A percentile compares a stretch with the other conserved stretches of the same genome.
phyloP scores from a whole-genome alignment of 192 early-diverging fungal genomes.

The Backusella liffmaniae region DNA sequence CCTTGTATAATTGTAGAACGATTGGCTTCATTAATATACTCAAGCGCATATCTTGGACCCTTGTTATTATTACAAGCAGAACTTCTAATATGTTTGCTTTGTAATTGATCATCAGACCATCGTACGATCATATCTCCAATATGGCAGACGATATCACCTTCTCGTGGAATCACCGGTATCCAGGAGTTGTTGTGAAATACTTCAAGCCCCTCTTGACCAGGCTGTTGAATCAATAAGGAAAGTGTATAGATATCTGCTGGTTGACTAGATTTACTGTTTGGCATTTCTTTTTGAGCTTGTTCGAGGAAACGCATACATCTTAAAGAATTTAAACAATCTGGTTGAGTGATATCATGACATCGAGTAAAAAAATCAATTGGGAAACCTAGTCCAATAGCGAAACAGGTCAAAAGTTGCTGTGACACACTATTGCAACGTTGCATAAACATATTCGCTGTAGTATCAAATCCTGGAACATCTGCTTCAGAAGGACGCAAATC shows the following conservation, averaged over 20 bases:
- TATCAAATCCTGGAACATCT: slow-evolving; percentile 28
- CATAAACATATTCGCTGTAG: slow-evolving; percentile 19
- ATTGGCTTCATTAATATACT: slow-evolving; percentile 29
- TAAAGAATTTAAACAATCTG: slow-evolving; percentile 27
- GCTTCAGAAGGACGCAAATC: slow-evolving; percentile 24
- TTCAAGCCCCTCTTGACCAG: slow-evolving; percentile 24
- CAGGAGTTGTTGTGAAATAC: not conserved
- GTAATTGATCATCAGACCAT: slow-evolving; percentile 33
- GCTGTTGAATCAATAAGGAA: slow-evolving; percentile 25
- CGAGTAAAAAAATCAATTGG: slow-evolving; percentile 29
- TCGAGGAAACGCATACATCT: slow-evolving; percentile 20
- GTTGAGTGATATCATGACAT: slow-evolving; percentile 30
- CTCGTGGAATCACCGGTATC: slow-evolving; percentile 25
- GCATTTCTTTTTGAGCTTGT: not conserved
- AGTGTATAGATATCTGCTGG: slow-evolving; percentile 21
- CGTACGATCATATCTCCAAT: slow-evolving; percentile 39
- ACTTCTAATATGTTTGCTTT: slow-evolving; percentile 26
- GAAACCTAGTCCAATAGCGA: slow-evolving; percentile 33
- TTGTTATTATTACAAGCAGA: slow-evolving; percentile 16
- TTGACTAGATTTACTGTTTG: not conserved
- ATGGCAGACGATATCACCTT: slow-evolving; percentile 34
- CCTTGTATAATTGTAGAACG: slow-evolving; percentile 33
- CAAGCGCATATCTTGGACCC: slow-evolving; percentile 23
- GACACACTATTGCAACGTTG: slow-evolving; percentile 28
- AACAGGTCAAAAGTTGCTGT: slow-evolving; percentile 22